Percentiles rank a stretch among this genome's conserved stretches.
Evolutionary conservation across 139 green algal species (phyloP).

Genomic region (Parachlorella kessleri): DNA sequence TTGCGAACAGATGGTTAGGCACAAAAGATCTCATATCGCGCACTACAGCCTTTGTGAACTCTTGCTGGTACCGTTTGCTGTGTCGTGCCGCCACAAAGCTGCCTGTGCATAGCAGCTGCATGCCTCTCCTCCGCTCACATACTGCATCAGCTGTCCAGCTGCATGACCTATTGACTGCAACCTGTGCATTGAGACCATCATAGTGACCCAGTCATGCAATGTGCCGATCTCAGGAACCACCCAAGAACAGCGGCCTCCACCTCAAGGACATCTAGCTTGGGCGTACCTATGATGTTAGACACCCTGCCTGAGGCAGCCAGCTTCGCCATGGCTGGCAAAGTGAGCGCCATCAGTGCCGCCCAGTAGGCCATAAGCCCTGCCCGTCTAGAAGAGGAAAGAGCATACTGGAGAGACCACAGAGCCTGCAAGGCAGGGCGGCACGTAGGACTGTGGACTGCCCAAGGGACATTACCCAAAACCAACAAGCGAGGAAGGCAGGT

Average conservation of each 20-base stretch:
- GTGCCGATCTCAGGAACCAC: not conserved
- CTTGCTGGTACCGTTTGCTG: no score
- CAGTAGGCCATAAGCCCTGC: constrained; percentile 60
- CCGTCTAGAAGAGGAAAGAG: constrained; percentile 21
- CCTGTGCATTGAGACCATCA: not conserved
- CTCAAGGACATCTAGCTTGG: no score
- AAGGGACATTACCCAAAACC: no score
- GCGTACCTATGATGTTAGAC: constrained; percentile 30
- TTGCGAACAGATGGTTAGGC: no score
- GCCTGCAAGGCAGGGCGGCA: no score
- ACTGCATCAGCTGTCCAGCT: no score
- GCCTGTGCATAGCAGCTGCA: not conserved
- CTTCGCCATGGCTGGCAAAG: constrained; percentile 57
- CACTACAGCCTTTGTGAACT: no score
- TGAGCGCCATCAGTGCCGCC: constrained; percentile 41
- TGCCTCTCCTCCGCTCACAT: not conserved
- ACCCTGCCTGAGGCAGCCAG: constrained; percentile 14
- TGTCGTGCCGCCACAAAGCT: no score
- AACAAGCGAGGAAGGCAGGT: no score
- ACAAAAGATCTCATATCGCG: no score
- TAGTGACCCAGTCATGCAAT: not conserved
- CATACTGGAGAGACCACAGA: constrained; percentile 24
- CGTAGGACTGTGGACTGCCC: no score
- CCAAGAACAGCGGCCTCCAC: not conserved
- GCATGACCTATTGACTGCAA: no score